phyloP scores from a whole-genome alignment of 73 alveolate genomes.

The Blepharisma japonicum region DNA sequence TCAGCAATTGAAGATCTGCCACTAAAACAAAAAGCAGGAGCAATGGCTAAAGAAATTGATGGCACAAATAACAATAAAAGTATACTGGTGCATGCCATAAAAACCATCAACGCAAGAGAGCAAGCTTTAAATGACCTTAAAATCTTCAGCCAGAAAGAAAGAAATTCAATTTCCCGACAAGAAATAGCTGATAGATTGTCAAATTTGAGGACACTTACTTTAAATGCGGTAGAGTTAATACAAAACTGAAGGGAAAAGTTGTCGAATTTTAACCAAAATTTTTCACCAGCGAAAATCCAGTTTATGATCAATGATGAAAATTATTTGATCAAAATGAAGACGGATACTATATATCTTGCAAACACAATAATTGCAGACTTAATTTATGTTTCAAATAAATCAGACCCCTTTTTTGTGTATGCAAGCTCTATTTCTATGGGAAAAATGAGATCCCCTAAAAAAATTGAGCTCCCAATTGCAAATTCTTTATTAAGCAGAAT shows the following conservation, averaged over 20 bases:
- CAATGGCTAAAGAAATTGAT: constrained; percentile 4
- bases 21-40: not conserved
- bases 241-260: constrained; percentile 5
- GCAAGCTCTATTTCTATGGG: not conserved
- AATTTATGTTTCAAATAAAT: not conserved
- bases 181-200: not conserved
- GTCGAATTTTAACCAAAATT: not conserved
- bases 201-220: not conserved
- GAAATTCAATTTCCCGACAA: not conserved
- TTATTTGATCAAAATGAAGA: constrained; percentile 8
- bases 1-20: constrained; percentile 11
- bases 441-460: not conserved
- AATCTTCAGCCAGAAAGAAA: not conserved
- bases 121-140: not conserved
- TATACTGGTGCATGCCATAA: not conserved
- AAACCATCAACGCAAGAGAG: constrained; percentile 6
- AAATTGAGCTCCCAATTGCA: not conserved
- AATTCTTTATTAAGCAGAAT: not conserved
- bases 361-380: constrained; percentile 5
- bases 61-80: not conserved
- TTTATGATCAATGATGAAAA: not conserved
- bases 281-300: not conserved
- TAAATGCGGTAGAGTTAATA: not conserved
- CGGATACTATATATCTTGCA: not conserved
- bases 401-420: constrained; percentile 20